Evolutionary conservation across 306 rosid genomes (phyloP), one percentile per base, ranked within the genome.

Genomic region (Cucurbita maxima): DNA sequence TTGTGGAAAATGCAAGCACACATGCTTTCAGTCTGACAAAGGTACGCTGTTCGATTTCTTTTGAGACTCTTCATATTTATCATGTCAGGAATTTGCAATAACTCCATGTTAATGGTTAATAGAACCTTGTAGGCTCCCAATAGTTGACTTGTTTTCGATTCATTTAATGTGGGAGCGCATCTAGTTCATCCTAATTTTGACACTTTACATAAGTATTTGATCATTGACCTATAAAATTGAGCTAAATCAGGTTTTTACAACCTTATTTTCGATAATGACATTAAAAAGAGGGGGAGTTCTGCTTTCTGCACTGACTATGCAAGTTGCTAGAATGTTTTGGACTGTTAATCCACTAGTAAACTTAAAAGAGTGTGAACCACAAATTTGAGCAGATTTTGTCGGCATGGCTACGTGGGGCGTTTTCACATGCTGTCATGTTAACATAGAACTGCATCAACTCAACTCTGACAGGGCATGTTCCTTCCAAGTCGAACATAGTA

Each of bases 11-110:
- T 69, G 73, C 73, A 47, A 69, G 58, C 57, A 69, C 73, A 69
- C 73, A 69, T 69, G 73, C 58, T 13, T 41, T 44, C 54, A 6
- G 72, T 44, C 72, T 43, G 72, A 66, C 37, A 43, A 66, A 66
- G 72, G 72, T 66, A 66, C 72, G 54, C 38, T 66, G 13, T 20
- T 41, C 48, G 56, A 47, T 69, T 69, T 69, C 73, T 69, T 69
- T 68, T 69, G 73, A 25, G 41, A 11, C 38, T 66, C 53, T 43
- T 66, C 38, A 44, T 66, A 6, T 12, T 66, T 66, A 7, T 66
- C 38, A 66, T 20, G 36, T 66, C 38, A 19, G 38, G 36, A 66
- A 44, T 43, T 66, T 22, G 54, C 72, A 43, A 66, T 66, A 66
- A 66, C 72, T 11, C 53, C 14, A 44, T 9, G 18, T 8, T 44